Percentiles rank a stretch among this genome's conserved stretches.
Conservation (phyloP, 202 grass and related monocot genomes). For the Panicum hallii region DNA sequence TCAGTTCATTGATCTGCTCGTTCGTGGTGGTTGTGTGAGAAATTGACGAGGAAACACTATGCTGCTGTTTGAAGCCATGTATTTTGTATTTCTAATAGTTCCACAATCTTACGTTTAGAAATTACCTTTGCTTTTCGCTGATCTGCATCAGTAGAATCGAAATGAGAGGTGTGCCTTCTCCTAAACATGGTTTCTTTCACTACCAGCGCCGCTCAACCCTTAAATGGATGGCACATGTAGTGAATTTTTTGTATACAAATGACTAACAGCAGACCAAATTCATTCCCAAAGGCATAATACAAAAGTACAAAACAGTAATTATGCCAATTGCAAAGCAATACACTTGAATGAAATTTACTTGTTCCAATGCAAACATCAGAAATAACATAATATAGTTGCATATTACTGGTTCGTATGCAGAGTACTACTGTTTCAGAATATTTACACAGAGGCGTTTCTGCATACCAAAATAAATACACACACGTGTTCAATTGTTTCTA, state of each 20-base stretch:
- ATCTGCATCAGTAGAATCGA: constrained; percentile 50
- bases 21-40: constrained; percentile 25
- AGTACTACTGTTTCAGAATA: neutral
- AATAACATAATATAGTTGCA: neutral
- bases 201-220: constrained; percentile 11
- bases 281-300: neutral
- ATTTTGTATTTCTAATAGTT: neutral
- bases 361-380: neutral
- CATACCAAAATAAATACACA: neutral
- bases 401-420: neutral
- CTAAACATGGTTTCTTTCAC: constrained; percentile 72
- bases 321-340: neutral
- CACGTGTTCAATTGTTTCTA: neutral
- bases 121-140: constrained; percentile 67
- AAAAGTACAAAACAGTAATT: neutral
- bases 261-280: neutral
- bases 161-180: constrained; percentile 57
- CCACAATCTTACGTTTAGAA: neutral
- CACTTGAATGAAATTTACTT: neutral
- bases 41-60: neutral
- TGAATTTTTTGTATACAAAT: neutral
- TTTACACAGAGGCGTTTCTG: neutral
- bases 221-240: neutral
- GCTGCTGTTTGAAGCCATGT: neutral
- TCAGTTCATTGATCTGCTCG: constrained; percentile 73